Base-by-base conservation (phyloP, 768 basidiomycete species). In the Boletus subparvulus region DNA sequence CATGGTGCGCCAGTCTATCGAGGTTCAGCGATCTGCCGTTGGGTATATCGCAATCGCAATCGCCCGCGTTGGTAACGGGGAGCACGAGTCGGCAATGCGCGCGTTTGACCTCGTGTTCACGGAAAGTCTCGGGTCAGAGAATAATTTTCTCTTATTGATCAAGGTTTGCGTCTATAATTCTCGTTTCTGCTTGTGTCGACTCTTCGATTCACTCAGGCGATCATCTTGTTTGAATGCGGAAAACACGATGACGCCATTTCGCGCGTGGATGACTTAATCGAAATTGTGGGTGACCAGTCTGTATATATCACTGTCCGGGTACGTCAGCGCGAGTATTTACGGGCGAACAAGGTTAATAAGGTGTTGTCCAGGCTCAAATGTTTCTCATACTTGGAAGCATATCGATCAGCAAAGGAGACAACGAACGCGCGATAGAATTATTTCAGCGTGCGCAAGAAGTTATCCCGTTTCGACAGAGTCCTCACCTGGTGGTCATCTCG, bases 31-130 rank as follows among this genome's bases (percentile, higher is more conserved):
- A 32, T 50, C 49, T 2, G 14, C 7, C 3, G 19, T 50, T 7
- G 58, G 53, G 28, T n/a, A 55, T 35, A 49, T 49, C 7, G 47
- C 54, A 16, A 26, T 11, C 13, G 47, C 54, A 12, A 6, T 56
- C 16, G 33, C 45, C 30, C 32, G 8, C 17, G 32, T 52, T 5
- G 28, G 37, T 12, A 21, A 39, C 8, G 6, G 28, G 8, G 50
- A 61, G 3, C 7, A 41, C 1, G 56, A 61, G 3, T 40, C 21
- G 6, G 63, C 35, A 7, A 45, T 52, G 28, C 28, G 45, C 17
- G 7, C n/a, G 13, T 58, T 64, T 26, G 59, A 64, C 35, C 59
- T 61, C 13, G 49, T 48, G 3, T 55, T 64, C 21, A 30, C 8
- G 26, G 26, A 28, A 28, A 21, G 21, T 12, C 30, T 24, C 11